phyloP scores from a whole-genome alignment of 2,329 filamentous ascomycete genomes.

The Colletotrichum limetticola region DNA sequence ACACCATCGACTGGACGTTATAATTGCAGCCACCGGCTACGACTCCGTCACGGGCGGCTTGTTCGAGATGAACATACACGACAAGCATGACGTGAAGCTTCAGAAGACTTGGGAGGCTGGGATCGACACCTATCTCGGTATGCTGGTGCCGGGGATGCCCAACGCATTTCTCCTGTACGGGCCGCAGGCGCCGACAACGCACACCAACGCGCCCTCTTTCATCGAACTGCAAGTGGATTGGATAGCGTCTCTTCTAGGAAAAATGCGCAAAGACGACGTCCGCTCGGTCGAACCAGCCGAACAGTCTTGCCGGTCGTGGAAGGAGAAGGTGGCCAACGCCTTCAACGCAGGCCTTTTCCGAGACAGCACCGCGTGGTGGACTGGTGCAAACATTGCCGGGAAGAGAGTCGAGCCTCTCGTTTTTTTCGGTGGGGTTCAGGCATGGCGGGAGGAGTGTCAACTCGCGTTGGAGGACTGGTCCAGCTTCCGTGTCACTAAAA shows the following conservation, averaged over 20 bases:
- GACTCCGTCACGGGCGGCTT: too few relatives aligned
- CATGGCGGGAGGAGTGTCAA: not conserved
- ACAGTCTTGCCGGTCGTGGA: constrained; percentile 8
- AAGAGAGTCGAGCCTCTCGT: constrained; percentile 32
- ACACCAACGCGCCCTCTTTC: constrained; percentile 37
- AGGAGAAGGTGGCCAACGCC: not conserved
- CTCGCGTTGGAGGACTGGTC: too few relatives aligned
- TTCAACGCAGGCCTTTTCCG: constrained; percentile 16
- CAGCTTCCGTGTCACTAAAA: too few relatives aligned
- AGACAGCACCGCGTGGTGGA: constrained; percentile 34
- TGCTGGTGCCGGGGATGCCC: constrained; percentile 28
- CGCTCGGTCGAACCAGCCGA: constrained; percentile 11
- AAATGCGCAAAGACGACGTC: constrained; percentile 21
- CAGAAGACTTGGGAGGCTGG: constrained; percentile 13
- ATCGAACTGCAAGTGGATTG: constrained; percentile 38
- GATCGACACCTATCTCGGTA: constrained; percentile 38
- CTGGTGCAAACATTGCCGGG: constrained; percentile 28
- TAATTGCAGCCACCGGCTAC: too few relatives aligned
- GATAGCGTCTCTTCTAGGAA: constrained; percentile 32
- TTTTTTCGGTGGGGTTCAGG: constrained; percentile 21
- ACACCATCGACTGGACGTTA: too few relatives aligned
- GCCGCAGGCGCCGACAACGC: constrained; percentile 37
- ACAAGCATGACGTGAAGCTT: not conserved
- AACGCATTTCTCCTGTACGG: constrained; percentile 38
- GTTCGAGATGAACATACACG: too few relatives aligned